Evolutionary conservation across 163 green algal genomes (phyloP), one percentile per base, ranked within the genome.

Genomic region (Prototheca cutis): DNA sequence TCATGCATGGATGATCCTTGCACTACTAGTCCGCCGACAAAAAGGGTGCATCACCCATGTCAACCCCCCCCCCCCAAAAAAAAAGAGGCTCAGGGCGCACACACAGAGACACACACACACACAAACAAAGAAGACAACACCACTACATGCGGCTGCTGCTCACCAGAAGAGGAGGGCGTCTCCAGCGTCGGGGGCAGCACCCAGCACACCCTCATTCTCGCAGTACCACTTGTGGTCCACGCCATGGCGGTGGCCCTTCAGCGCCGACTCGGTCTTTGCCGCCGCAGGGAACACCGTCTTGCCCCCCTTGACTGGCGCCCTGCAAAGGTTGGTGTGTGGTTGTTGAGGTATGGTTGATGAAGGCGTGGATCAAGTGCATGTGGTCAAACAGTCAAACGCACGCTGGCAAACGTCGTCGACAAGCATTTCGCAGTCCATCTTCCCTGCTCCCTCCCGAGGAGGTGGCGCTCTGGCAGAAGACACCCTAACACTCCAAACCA

Each of bases 231-330:
- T 40, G 42, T 64, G 32, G 30, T 33, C 56, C 4, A 6, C 23
- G 1, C 30, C 36, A n/a, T 61, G 48, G 45, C 39, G 31, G 17
- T 17, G 40, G 10, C 40, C 48, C 24, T 54, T 33, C 55, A 66
- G 42, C 1, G 40, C 40, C n/a, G 39, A 6, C 55, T 48, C 25
- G 3, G 60, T 67, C 3, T 27, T 18, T 25, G 45, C 25, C 0
- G 59, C 62, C 6, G 53, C 47, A 18, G 68, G 68, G 48, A 76
- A 76, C 30, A 70, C 68, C 0, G 68, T 76, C 21, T 53, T 15
- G 3, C 68, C 68, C 19, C 68, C 68, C 4, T 33, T 48, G n/a
- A 28, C 27, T 15, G 68, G 58, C 29, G 23, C 39, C 32, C 21
- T 45, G 36, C 17, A 15, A 21, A 45, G n/a, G n/a, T n/a, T n/a